A percentile compares a stretch with the other conserved stretches of the same genome.
Conservation (phyloP, 495 filamentous ascomycete species). For the Penicillium canariense region DNA sequence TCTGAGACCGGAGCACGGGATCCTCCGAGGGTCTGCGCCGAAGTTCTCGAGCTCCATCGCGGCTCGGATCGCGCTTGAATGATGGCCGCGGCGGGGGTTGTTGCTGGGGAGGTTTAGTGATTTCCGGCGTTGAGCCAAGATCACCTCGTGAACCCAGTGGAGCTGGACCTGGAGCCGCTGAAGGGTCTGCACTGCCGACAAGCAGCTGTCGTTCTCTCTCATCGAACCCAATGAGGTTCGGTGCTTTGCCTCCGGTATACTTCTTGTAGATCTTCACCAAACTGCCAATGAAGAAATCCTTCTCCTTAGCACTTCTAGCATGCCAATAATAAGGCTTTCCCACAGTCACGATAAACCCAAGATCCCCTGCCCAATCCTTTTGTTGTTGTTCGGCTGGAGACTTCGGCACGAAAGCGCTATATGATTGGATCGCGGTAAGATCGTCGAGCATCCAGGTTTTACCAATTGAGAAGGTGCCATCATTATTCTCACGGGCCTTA, state of each 20-base stretch:
- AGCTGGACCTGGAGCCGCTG: constrained; percentile 30
- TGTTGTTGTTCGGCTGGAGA: constrained; percentile 60
- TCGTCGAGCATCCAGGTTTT: constrained; percentile 98
- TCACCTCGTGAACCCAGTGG: constrained; percentile 35
- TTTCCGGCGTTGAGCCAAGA: constrained; percentile 32
- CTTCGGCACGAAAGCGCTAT: constrained; percentile 50
- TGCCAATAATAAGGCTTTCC: constrained; percentile 98
- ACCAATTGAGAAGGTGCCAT: constrained; percentile 92
- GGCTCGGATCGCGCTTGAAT: constrained; percentile 34
- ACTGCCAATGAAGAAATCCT: constrained; percentile 96
- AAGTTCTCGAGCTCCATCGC: constrained; percentile 35
- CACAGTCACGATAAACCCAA: constrained; percentile 85
- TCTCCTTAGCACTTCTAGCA: constrained; percentile 86
- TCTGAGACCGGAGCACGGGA: constrained; percentile 38
- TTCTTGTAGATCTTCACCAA: constrained; percentile 93
- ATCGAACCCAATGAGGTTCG: constrained; percentile 78
- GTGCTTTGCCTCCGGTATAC: constrained; percentile 84
- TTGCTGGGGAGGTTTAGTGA: constrained; percentile 33
- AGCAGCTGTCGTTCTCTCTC: constrained; percentile 72
- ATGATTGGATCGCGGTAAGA: constrained; percentile 75
- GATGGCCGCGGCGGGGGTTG: constrained; percentile 8
- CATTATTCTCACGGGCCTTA: constrained; percentile 92
- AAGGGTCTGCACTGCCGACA: constrained; percentile 44
- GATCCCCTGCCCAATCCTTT: constrained; percentile 72
- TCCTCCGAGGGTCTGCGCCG: constrained; percentile 44